phyloP scores from a whole-genome alignment of 192 early-diverging fungal species.

The Linnemannia hyalina region DNA sequence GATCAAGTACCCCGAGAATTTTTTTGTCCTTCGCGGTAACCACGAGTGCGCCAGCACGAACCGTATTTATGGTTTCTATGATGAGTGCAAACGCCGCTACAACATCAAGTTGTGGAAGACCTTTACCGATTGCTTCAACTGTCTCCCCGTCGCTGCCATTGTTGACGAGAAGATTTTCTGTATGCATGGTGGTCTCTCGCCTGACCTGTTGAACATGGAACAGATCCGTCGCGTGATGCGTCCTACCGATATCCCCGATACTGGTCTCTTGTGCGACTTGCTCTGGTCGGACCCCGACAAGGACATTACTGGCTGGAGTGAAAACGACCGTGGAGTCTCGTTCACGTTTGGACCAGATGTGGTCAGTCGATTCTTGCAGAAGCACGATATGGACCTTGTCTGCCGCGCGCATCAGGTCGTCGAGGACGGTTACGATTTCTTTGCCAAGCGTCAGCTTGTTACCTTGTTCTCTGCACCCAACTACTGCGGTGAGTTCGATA shows the following conservation, averaged over 20 bases:
- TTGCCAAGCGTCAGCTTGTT: slow-evolving; percentile 96
- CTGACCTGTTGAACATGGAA: slow-evolving; percentile 97
- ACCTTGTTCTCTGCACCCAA: slow-evolving; percentile 97
- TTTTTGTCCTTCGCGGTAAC: slow-evolving; percentile 98
- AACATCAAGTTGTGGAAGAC: slow-evolving; percentile 99
- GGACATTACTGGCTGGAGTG: slow-evolving; percentile 95
- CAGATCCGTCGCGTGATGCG: slow-evolving; percentile 98
- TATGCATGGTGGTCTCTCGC: slow-evolving; percentile 98
- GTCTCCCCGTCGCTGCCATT: slow-evolving; percentile 96
- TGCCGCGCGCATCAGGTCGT: slow-evolving; percentile 99
- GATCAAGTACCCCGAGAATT: slow-evolving; percentile 99
- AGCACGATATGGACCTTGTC: slow-evolving; percentile 97
- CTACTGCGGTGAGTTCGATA: slow-evolving; percentile 95
- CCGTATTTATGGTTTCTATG: slow-evolving; percentile 98
- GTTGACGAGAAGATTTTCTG: slow-evolving; percentile 99
- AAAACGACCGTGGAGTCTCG: slow-evolving; percentile 97
- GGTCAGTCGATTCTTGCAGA: slow-evolving; percentile 93
- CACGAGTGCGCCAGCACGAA: slow-evolving; percentile 98
- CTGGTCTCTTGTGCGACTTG: slow-evolving; percentile 93
- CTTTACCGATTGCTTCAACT: slow-evolving; percentile 99
- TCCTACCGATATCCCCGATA: slow-evolving; percentile 99
- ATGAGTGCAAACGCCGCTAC: slow-evolving; percentile 98
- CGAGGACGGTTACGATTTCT: slow-evolving; percentile 99
- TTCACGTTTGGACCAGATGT: slow-evolving; percentile 98
- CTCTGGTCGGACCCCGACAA: slow-evolving; percentile 99